Base-by-base conservation (phyloP, 148 eudicot genomes). In the Rhododendron ovatum region DNA sequence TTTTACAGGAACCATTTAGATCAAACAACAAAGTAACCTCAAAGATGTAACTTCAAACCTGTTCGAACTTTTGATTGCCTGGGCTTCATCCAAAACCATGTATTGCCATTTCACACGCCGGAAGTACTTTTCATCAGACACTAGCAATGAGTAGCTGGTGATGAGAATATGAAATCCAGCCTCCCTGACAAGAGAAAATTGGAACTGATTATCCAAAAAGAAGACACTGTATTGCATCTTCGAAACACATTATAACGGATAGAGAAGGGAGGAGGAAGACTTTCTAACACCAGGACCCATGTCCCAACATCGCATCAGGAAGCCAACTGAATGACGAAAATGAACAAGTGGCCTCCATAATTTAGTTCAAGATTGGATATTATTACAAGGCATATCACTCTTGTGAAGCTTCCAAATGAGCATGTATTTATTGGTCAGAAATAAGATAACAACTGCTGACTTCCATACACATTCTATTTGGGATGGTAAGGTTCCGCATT, bases 21-120 rank as follows among this genome's bases (percentile, higher is more conserved):
- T 17, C 65, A 13, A 81, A 15, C 10, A 5, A 71, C 35, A 47
- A 30, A 75, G 83, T 39, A 35, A 41, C 41, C n/a, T 82, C 74
- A 84, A 87, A 89, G 85, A 80, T 84, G 84, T 26, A 69, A 83
- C 45, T 45, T 59, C 88, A 87, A 89, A 95, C 99, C 99, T 96
- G 89, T 87, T 91, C 47, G 99, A 89, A 88, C 95, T 97, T 93
- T 97, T 97, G 71, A 97, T 97, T 85, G 99, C 99, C 84, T 97
- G 99, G 67, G 99, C 99, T 90, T 97, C 99, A 91, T 97, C 99
- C 83, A 97, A 88, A 61, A 96, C 98, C 99, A 97, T 97, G 89
- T 94, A 97, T 89, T 97, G 98, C 99, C 99, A 97, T 90, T 91
- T 97, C 65, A 97, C 96, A 90, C 99, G 98, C 81, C 95, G 93